These are phyloP conservation scores for Candolleomyces aberdarensis DNA, from an alignment of 768 basidiomycete genomes.

Conservation along the genomic window DNA sequence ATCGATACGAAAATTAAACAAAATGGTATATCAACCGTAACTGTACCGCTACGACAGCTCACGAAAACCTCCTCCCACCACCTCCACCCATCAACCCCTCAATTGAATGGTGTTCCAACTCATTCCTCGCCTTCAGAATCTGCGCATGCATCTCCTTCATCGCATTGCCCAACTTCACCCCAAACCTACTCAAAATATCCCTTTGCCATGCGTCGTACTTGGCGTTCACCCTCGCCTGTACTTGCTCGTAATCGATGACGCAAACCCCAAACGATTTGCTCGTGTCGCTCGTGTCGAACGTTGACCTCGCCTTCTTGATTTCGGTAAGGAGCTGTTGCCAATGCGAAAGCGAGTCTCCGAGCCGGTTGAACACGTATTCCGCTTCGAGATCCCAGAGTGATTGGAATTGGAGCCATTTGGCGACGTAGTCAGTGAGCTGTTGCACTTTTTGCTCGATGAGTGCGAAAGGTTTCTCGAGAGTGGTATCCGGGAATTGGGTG, in stretches of 20 bases:
- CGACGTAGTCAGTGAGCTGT: constrained; percentile 86
- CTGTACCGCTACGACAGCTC: too few species aligned
- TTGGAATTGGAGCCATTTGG: constrained; percentile 98
- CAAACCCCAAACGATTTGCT: constrained; percentile 90
- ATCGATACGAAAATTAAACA: too few species aligned
- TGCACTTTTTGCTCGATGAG: constrained; percentile 88
- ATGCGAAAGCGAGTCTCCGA: constrained; percentile 88
- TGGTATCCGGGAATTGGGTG: constrained; percentile 64
- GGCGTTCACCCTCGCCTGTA: constrained; percentile 94
- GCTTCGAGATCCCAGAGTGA: constrained; percentile 98
- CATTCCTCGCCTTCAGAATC: constrained; percentile 90
- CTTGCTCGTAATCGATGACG: constrained; percentile 96
- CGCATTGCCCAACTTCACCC: constrained; percentile 85
- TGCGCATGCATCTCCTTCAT: constrained; percentile 98
- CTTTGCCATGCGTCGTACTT: constrained; percentile 99
- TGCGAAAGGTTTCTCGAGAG: constrained; percentile 76
- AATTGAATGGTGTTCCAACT: constrained; percentile 94
- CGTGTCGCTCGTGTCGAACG: constrained; percentile 96
- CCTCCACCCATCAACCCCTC: constrained; percentile 78
- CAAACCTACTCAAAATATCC: constrained; percentile 90
- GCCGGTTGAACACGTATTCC: constrained; percentile 92
- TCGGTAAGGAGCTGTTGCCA: constrained; percentile 97
- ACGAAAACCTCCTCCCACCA: constrained; percentile 32
- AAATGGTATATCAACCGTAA: too few species aligned
- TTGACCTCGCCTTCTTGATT: constrained; percentile 94